A percentile compares a stretch with the other conserved stretches of the same genome.
Conservation (phyloP, 2,329 filamentous ascomycete species). For the Mycosphaerella sp. region DNA sequence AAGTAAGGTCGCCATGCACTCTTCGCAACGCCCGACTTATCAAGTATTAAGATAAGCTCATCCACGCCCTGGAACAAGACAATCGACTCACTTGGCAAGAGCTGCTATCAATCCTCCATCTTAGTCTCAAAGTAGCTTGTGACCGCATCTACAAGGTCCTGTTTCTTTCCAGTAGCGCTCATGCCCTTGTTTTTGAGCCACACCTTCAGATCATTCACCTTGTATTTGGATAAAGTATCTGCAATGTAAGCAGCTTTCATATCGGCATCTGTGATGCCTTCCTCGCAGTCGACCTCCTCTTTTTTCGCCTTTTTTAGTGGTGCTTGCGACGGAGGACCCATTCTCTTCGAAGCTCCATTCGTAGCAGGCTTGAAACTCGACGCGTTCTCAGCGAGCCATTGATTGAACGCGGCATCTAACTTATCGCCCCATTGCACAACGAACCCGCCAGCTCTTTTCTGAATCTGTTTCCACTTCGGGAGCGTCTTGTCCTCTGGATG, state of each 20-base stretch:
- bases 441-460: conserved; percentile 77
- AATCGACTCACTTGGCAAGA: too few relatives aligned
- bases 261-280: conserved; percentile 38
- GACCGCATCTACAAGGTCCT: conserved; percentile 33
- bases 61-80: too few relatives aligned
- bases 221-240: conserved; percentile 40
- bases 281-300: conserved; percentile 28
- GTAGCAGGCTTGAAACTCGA: conserved; percentile 39
- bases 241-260: conserved; percentile 43
- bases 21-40: too few relatives aligned
- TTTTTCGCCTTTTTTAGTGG: conserved; percentile 42
- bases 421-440: conserved; percentile 69
- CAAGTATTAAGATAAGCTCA: too few relatives aligned
- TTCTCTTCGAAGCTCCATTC: conserved; percentile 44
- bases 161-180: conserved; percentile 29
- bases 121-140: conserved; percentile 35
- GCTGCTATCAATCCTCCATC: conserved; percentile 30
- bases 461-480: conserved; percentile 79
- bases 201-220: conserved; percentile 31
- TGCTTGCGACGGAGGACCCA: conserved; percentile 25
- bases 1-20: too few relatives aligned
- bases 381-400: conserved; percentile 34
- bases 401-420: conserved; percentile 54
- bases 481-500: conserved; percentile 69
- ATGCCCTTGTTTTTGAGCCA: conserved; percentile 30